Conservation (phyloP, 495 filamentous ascomycete genomes). For the Barbatosphaeria neglecta region DNA sequence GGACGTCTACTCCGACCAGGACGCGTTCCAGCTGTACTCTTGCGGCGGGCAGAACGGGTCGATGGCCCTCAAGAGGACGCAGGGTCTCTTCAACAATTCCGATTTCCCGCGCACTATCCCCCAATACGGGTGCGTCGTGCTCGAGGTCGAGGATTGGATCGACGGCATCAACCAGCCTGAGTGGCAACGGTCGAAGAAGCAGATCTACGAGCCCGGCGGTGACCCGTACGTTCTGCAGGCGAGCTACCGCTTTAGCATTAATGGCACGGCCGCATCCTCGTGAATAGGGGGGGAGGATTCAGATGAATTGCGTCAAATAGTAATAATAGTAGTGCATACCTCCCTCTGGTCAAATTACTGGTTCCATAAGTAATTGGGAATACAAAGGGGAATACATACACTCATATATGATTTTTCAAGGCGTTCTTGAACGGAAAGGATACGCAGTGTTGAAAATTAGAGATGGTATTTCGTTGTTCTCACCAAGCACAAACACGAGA, state of each 20-base stretch:
- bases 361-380: too few relatives aligned
- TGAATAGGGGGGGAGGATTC: neutral
- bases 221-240: slow-evolving; percentile 53
- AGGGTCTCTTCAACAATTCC: slow-evolving; percentile 35
- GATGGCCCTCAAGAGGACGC: slow-evolving; percentile 49
- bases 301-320: neutral
- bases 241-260: slow-evolving; percentile 49
- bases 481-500: too few relatives aligned
- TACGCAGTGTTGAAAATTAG: too few relatives aligned
- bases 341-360: too few relatives aligned
- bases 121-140: slow-evolving; percentile 61
- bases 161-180: slow-evolving; percentile 71
- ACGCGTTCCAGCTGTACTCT: slow-evolving; percentile 66
- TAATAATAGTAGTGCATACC: too few relatives aligned
- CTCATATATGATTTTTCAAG: too few relatives aligned
- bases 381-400: too few relatives aligned
- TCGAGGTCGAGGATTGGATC: slow-evolving; percentile 64
- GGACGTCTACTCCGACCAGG: slow-evolving; percentile 64
- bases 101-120: slow-evolving; percentile 38
- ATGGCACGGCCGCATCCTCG: slow-evolving; percentile 13
- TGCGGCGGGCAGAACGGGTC: slow-evolving; percentile 65
- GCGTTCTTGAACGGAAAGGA: too few relatives aligned
- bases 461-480: too few relatives aligned
- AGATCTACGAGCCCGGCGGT: slow-evolving; percentile 52
- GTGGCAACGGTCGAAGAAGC: slow-evolving; percentile 53